Base-by-base conservation (phyloP, 768 basidiomycete species). In the Hygrocybe punicea region DNA sequence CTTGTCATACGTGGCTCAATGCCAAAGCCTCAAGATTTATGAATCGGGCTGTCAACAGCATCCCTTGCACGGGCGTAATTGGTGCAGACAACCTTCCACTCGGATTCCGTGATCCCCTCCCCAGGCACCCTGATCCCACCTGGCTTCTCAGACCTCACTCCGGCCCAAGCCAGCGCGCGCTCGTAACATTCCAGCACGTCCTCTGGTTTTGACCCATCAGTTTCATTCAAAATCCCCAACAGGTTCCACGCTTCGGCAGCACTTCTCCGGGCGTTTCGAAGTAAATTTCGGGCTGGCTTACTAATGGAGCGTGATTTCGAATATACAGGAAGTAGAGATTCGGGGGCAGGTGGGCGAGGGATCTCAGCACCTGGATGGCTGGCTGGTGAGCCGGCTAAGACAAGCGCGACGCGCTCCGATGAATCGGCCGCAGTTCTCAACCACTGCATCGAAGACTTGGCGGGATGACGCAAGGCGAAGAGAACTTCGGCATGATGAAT, bases 221-320 rank as follows among this genome's bases (percentile, higher is more conserved):
- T 44, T 63, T 89, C 86, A n/a, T 77, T 75, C 7, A 91, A 71
- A 39, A 89, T 72, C 11, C 89, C 89, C 67, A 85, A 75, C 58
- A 91, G 71, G 64, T 83, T 86, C 87, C 87, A 91, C 5, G 87
- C 82, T 68, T 89, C 85, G 1, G 85, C 84, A 14, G 87, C 84
- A 24, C 86, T 83, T 45, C 86, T 76, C 14, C 85, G 80, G 16
- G 89, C 80, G 65, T 91, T 87, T 25, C 85, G 82, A 53, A 91
- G 76, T 14, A 91, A 71, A 51, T 74, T 75, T 44, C 64, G 69
- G 24, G 89, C 86, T 6, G 82, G 80, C 53, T 74, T 78, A 54
- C 70, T 75, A 76, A 89, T 80, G 40, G 76, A 73, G 46, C 62
- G 69, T 6, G 83, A 84, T 54, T 76, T 73, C 2, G 66, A 58